Conservation (phyloP, 2,329 filamentous ascomycete genomes). For the Exophiala sp. region DNA sequence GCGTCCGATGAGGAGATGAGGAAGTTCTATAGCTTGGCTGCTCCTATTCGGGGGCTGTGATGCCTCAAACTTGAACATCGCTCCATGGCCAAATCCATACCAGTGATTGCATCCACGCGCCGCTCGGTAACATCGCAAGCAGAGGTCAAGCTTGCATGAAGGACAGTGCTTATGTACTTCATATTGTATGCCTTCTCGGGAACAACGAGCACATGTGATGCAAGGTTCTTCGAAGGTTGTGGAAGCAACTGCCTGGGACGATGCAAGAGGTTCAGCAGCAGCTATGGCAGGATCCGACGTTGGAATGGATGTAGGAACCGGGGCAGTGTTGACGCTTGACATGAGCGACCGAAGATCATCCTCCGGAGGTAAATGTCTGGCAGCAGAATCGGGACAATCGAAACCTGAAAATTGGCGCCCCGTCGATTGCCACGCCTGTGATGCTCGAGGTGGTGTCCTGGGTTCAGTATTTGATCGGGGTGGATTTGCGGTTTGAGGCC, state of each 20-base stretch:
- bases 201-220: conserved; percentile 67
- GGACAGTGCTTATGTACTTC: conserved; percentile 78
- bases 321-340: conserved; percentile 17
- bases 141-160: conserved; percentile 67
- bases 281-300: conserved; percentile 25
- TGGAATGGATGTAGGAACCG: conserved; percentile 30
- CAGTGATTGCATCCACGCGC: conserved; percentile 76
- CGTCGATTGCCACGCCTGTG: conserved; percentile 21
- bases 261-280: conserved; percentile 11
- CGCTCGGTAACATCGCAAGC: conserved; percentile 69
- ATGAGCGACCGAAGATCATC: conserved; percentile 11
- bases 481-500: conserved; percentile 17
- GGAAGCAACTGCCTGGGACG: neutral
- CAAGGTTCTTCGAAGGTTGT: conserved; percentile 54
- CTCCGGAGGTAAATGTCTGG: conserved; percentile 6
- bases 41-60: conserved; percentile 38
- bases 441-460: conserved; percentile 14
- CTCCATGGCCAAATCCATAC: conserved; percentile 77
- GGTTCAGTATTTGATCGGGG: conserved; percentile 25
- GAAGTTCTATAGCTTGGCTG: conserved; percentile 43
- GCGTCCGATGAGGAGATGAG: conserved; percentile 49
- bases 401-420: conserved; percentile 14
- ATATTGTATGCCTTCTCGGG: conserved; percentile 69
- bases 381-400: conserved; percentile 11
- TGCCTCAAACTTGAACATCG: conserved; percentile 61